Evolutionary conservation across 805 yeast genomes (phyloP).

Genomic region (Candida alai): DNA sequence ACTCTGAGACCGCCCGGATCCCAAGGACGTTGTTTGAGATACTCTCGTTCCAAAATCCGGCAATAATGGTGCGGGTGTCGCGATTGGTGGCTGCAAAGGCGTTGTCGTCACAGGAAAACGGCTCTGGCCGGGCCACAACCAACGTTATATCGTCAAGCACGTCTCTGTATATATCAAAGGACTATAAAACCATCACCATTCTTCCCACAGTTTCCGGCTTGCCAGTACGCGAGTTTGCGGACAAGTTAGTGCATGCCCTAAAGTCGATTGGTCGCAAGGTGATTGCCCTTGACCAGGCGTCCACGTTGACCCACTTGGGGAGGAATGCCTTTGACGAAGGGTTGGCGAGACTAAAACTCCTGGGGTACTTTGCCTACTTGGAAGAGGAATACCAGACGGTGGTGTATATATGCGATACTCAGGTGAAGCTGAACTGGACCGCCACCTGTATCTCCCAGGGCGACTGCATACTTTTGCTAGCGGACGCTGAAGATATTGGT

Average conservation of each 20-base stretch:
- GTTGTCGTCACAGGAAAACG: conserved; percentile 15
- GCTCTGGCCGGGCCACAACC: too few relatives aligned
- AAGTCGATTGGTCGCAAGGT: conserved; percentile 69
- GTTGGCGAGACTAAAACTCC: conserved; percentile 75
- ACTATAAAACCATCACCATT: conserved; percentile 79
- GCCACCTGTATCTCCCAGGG: conserved; percentile 91
- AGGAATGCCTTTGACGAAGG: conserved; percentile 85
- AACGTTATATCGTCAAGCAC: conserved; percentile 12
- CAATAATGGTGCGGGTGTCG: conserved; percentile 86
- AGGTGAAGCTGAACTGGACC: conserved; percentile 84
- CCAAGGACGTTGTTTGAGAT: conserved; percentile 88
- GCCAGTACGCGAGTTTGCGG: conserved; percentile 87
- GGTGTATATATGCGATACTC: conserved; percentile 83
- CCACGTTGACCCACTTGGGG: conserved; percentile 77
- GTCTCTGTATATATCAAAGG: conserved; percentile 33
- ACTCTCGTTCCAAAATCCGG: conserved; percentile 78
- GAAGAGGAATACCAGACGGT: conserved; percentile 90
- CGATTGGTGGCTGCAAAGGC: conserved; percentile 72
- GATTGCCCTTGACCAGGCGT: conserved; percentile 77
- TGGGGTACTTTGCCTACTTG: conserved; percentile 85
- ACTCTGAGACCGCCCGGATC: conserved; percentile 88
- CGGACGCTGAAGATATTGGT: conserved; percentile 67
- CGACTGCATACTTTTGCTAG: conserved; percentile 85
- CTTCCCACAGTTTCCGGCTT: conserved; percentile 75
- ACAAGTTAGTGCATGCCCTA: conserved; percentile 65